Percentiles rank a stretch among this genome's conserved stretches.
Evolutionary conservation across 2,329 filamentous ascomycete genomes (phyloP).

Genomic region (Ustilaginoidea virens): DNA sequence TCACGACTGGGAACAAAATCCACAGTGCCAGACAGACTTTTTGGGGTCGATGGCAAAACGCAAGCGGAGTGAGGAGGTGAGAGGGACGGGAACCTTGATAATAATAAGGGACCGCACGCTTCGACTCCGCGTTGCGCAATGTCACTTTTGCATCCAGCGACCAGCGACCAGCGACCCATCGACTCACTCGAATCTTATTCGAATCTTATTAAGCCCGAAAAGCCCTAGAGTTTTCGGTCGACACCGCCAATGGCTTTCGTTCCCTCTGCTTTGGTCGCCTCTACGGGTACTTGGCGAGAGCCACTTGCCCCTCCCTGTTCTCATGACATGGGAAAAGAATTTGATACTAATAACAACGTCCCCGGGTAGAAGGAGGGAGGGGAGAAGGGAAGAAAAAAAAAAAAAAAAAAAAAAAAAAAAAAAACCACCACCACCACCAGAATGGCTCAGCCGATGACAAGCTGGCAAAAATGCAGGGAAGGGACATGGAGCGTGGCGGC

Average conservation of each 20-base stretch:
- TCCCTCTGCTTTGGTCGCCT: no score
- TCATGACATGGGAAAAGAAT: no score
- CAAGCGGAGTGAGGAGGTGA: not conserved
- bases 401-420: constrained; percentile 1
- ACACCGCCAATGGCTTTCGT: no score
- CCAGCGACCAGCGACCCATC: constrained; percentile 1
- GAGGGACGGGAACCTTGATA: constrained; percentile 2
- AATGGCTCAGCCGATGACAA: not conserved
- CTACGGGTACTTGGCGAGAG: no score
- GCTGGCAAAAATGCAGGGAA: constrained; percentile 1
- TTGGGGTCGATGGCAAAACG: no score
- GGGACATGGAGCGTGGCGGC: constrained; percentile 3
- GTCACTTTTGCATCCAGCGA: not conserved
- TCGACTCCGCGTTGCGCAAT: not conserved
- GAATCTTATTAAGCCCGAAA: no score
- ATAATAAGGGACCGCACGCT: constrained; percentile 1
- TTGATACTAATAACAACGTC: no score
- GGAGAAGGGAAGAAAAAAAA: no score
- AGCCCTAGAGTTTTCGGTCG: no score
- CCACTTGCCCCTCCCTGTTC: not conserved
- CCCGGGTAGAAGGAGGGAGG: no score
- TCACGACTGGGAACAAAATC: no score
- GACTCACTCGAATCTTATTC: no score
- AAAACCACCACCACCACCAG: constrained; percentile 1
- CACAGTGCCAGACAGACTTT: not conserved